phyloP scores from a whole-genome alignment of 2,329 filamentous ascomycete species.

The Pyrenophora tritici-repentis region DNA sequence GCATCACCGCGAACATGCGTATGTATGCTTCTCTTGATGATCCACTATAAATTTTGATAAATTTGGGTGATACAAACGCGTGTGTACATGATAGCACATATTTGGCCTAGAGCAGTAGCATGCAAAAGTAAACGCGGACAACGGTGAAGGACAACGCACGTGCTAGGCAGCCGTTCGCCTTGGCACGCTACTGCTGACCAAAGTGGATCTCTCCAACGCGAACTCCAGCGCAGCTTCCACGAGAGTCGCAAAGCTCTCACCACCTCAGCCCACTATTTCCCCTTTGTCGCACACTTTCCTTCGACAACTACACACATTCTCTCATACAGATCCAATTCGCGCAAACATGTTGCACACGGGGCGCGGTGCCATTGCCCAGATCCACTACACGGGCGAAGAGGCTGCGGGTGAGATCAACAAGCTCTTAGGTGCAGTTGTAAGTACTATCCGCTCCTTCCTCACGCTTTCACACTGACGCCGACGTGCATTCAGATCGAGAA shows the following conservation, averaged over 20 bases:
- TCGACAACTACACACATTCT: constrained; percentile 3
- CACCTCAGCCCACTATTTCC: constrained; percentile 9
- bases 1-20: no score
- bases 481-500: constrained; percentile 61
- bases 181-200: constrained; percentile 15
- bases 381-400: constrained; percentile 43
- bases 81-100: no score
- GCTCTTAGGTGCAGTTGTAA: constrained; percentile 76
- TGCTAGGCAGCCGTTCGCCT: constrained; percentile 3
- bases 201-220: constrained; percentile 18
- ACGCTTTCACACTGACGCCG: constrained; percentile 7
- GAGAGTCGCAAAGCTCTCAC: constrained; percentile 18
- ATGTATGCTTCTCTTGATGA: no score
- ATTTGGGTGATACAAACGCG: not conserved
- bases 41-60: not conserved
- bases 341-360: constrained; percentile 36
- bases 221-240: constrained; percentile 18
- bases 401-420: constrained; percentile 69
- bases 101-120: not conserved
- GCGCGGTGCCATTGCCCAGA: constrained; percentile 37
- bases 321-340: not conserved
- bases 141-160: constrained; percentile 5
- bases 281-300: constrained; percentile 14
- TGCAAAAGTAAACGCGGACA: not conserved
- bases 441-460: constrained; percentile 40